These are phyloP conservation scores for Arabidopsis arenosa DNA, from an alignment of 345 rosid species.

Conservation along the genomic window DNA sequence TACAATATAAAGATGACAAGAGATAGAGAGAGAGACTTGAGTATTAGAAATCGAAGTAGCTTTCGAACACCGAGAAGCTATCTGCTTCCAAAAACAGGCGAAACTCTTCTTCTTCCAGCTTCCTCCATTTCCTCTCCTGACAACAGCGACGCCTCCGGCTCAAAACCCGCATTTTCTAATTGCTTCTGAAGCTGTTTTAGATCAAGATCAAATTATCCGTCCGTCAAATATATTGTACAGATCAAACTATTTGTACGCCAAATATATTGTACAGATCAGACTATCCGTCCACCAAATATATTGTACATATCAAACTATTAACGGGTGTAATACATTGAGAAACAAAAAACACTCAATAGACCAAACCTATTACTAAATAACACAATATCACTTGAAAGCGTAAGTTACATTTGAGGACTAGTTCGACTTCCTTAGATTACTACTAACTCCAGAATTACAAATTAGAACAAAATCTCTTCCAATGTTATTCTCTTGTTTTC, in stretches of 20 bases:
- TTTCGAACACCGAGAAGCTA: conserved; percentile 5
- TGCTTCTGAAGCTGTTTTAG: conserved; percentile 63
- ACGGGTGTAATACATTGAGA: conserved; percentile 35
- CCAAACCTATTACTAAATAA: conserved; percentile 1
- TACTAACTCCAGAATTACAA: conserved; percentile 27
- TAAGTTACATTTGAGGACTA: conserved; percentile 59
- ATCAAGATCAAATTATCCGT: not conserved
- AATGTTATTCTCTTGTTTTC: too few species aligned
- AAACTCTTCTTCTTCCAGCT: conserved; percentile 62
- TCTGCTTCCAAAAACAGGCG: conserved; percentile 61
- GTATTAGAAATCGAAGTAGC: not conserved
- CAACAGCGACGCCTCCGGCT: conserved; percentile 57
- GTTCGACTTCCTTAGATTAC: conserved; percentile 48
- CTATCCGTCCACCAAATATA: too few species aligned
- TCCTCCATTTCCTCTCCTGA: conserved; percentile 69
- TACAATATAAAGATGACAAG: not conserved
- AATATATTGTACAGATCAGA: too few species aligned
- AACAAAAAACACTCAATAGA: conserved; percentile 22
- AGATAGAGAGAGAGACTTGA: not conserved
- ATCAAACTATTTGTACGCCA: too few species aligned
- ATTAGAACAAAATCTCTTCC: too few species aligned
- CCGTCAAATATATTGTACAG: too few species aligned
- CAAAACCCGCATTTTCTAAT: conserved; percentile 64
- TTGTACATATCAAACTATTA: too few species aligned
- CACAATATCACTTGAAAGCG: not conserved